phyloP scores from a whole-genome alignment of 164 flowering plant species.

The Magnolia changhungtana region DNA sequence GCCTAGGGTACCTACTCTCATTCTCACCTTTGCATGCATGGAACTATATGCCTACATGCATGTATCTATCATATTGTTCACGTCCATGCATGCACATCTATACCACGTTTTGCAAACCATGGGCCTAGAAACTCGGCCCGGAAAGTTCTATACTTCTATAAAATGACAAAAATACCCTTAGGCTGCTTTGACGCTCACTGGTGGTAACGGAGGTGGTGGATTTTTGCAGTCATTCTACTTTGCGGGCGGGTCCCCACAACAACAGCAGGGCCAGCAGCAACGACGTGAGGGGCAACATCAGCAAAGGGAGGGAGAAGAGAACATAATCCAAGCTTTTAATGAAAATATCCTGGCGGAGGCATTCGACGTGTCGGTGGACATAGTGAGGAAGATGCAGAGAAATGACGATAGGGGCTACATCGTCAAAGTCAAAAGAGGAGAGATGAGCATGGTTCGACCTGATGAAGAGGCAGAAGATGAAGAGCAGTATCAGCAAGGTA shows the following conservation, averaged over 20 bases:
- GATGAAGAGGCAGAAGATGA: constrained; percentile 20
- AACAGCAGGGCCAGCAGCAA: constrained; percentile 8
- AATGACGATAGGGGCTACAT: constrained; percentile 25
- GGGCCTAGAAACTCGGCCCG: too few species aligned
- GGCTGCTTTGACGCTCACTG: neutral
- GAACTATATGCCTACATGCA: neutral
- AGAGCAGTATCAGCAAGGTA: too few species aligned
- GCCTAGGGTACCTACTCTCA: constrained; percentile 24
- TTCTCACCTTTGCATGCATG: neutral
- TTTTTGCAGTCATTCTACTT: constrained; percentile 32
- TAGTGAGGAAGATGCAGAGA: constrained; percentile 22
- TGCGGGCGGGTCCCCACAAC: constrained; percentile 25
- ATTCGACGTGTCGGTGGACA: constrained; percentile 18
- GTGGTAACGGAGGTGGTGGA: neutral
- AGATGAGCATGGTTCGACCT: constrained; percentile 23
- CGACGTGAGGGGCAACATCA: neutral
- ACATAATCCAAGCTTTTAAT: constrained; percentile 32
- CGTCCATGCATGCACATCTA: neutral
- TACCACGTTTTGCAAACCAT: too few species aligned
- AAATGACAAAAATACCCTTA: too few species aligned
- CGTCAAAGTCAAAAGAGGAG: constrained; percentile 21
- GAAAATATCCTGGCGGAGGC: constrained; percentile 33
- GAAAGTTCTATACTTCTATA: too few species aligned
- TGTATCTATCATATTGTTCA: neutral
- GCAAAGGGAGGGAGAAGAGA: constrained; percentile 10